Conservation (phyloP, 2,329 filamentous ascomycete genomes). For the Lasiodiplodia citricola region DNA sequence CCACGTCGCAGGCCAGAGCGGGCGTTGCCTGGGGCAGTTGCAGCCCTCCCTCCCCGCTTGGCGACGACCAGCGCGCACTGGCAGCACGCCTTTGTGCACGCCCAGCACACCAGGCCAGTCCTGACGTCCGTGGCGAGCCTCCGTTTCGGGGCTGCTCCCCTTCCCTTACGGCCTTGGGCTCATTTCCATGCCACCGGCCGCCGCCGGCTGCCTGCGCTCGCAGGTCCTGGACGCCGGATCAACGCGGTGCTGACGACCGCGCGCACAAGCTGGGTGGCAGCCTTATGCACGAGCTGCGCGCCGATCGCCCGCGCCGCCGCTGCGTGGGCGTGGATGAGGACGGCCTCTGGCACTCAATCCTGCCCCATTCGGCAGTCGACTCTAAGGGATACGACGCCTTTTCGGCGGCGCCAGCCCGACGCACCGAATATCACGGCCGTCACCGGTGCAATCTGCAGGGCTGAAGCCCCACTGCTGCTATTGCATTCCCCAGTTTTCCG, state of each 20-base stretch:
- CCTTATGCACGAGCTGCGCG: slow-evolving; percentile 19
- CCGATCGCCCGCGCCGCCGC: slow-evolving; percentile 17
- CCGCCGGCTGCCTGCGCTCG: slow-evolving; percentile 2
- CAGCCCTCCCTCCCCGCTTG: slow-evolving; percentile 20
- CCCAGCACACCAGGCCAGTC: slow-evolving; percentile 8
- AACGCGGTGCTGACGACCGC: slow-evolving; percentile 18
- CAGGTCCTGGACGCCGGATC: slow-evolving; percentile 16
- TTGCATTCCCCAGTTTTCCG: slow-evolving; percentile 27
- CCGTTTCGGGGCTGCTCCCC: slow-evolving; percentile 12
- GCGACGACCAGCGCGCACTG: not conserved
- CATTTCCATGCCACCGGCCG: slow-evolving; percentile 20
- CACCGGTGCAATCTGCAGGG: slow-evolving; percentile 25
- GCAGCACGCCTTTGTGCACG: slow-evolving; percentile 19
- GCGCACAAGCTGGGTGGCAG: slow-evolving; percentile 17
- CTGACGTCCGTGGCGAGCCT: slow-evolving; percentile 10
- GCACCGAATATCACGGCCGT: slow-evolving; percentile 10
- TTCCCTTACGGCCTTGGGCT: slow-evolving; percentile 4
- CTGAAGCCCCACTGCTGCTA: slow-evolving; percentile 25
- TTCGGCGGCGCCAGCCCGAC: not conserved
- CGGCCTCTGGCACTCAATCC: slow-evolving; percentile 6
- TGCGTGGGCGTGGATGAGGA: slow-evolving; percentile 9
- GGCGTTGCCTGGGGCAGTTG: slow-evolving; percentile 14
- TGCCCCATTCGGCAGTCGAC: slow-evolving; percentile 10
- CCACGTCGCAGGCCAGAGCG: slow-evolving; percentile 18
- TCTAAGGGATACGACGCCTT: slow-evolving; percentile 9